Conservation (phyloP, 805 yeast genomes). For the Candida sithepensis region DNA sequence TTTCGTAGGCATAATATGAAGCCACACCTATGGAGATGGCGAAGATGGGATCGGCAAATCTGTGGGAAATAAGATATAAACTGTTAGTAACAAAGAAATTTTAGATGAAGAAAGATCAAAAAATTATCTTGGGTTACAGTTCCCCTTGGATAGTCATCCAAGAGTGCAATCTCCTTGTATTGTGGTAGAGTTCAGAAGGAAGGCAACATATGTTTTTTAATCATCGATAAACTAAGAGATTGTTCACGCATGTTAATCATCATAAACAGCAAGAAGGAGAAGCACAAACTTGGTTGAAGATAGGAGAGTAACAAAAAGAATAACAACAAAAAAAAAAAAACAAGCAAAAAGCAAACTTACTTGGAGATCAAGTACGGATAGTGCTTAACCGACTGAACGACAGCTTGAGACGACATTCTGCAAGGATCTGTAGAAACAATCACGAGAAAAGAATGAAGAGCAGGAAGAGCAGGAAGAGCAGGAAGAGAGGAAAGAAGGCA, state of each 20-base stretch:
- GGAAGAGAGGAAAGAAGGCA: neutral
- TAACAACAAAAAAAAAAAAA: neutral
- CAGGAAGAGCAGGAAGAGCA: neutral
- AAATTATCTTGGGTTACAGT: too few relatives aligned
- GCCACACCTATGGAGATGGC: constrained; percentile 60
- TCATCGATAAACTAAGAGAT: constrained; percentile 13
- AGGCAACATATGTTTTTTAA: constrained; percentile 12
- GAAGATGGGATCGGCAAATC: constrained; percentile 60
- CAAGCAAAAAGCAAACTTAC: constrained; percentile 21
- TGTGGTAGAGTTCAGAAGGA: constrained; percentile 8
- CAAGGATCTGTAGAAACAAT: constrained; percentile 22
- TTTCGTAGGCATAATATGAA: constrained; percentile 63
- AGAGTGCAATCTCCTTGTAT: too few relatives aligned
- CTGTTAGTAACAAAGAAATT: neutral
- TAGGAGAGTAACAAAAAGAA: too few relatives aligned
- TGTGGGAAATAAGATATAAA: constrained; percentile 10
- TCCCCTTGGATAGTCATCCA: too few relatives aligned
- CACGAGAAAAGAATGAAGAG: neutral
- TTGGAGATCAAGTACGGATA: constrained; percentile 45
- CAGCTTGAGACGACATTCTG: constrained; percentile 17
- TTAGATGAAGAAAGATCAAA: too few relatives aligned
- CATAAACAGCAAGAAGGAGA: constrained; percentile 4
- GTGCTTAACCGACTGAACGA: constrained; percentile 18
- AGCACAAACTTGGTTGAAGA: too few relatives aligned
- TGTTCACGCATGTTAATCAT: constrained; percentile 18